Evolutionary conservation across 176 grass and related monocot species (phyloP).

Genomic region (Thinopyrum elongatum): DNA sequence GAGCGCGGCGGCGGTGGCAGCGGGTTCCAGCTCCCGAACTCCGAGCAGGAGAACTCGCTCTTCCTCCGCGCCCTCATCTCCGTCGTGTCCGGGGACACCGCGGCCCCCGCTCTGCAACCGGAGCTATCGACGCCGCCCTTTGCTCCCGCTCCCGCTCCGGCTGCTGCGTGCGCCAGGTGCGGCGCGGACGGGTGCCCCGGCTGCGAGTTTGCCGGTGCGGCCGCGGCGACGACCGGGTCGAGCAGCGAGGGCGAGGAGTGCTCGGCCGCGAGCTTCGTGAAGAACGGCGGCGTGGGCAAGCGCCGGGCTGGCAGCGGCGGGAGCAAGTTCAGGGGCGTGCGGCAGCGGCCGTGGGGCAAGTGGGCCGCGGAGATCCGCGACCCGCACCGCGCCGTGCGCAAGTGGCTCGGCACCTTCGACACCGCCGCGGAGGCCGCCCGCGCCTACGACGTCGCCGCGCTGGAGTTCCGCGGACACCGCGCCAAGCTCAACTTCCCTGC

Average conservation of each 20-base stretch:
- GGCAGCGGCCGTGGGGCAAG: constrained; percentile 73
- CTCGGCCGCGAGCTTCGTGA: not conserved
- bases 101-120: not conserved
- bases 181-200: constrained; percentile 50
- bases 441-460: constrained; percentile 73
- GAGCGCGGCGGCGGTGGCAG: constrained; percentile 21
- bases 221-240: not conserved
- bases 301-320: constrained; percentile 23
- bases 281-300: constrained; percentile 30
- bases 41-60: constrained; percentile 71
- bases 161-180: constrained; percentile 37
- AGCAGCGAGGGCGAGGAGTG: constrained; percentile 31
- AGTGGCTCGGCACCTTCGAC: constrained; percentile 91
- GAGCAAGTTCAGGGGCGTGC: constrained; percentile 66
- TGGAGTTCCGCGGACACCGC: constrained; percentile 57
- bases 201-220: constrained; percentile 11
- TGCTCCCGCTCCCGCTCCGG: not conserved
- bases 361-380: constrained; percentile 93
- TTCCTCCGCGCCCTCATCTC: constrained; percentile 71
- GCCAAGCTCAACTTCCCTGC: constrained; percentile 76
- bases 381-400: constrained; percentile 64
- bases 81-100: constrained; percentile 54
- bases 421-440: constrained; percentile 73
- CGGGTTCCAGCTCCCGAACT: constrained; percentile 59
- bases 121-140: not conserved